Conservation (phyloP, 1,139 yeast genomes). For the Saccharomyces hybrid region DNA sequence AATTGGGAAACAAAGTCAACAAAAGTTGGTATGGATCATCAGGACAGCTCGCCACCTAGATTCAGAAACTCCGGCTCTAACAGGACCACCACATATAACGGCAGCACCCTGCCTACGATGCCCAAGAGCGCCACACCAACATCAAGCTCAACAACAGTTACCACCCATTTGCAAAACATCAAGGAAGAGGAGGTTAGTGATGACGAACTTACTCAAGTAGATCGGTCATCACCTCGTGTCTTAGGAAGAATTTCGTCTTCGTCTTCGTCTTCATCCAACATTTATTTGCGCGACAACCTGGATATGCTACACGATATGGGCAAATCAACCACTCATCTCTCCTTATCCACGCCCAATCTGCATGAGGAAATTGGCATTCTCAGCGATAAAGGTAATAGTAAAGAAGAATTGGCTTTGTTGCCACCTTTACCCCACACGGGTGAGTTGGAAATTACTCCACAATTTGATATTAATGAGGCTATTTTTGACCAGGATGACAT, state of each 20-base stretch:
- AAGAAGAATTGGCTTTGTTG: constrained; percentile 20
- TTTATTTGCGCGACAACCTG: not conserved
- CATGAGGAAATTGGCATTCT: not conserved
- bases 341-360: not conserved
- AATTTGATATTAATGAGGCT: constrained; percentile 4
- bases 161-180: constrained; percentile 18
- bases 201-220: constrained; percentile 8
- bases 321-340: not conserved
- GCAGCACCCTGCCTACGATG: not conserved
- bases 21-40: not conserved
- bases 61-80: not conserved
- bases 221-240: not conserved
- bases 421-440: constrained; percentile 27
- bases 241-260: not conserved
- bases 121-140: not conserved
- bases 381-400: constrained; percentile 6
- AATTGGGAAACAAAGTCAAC: not conserved
- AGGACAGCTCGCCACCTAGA: not conserved
- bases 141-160: not conserved
- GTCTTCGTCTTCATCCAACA: not conserved
- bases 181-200: constrained; percentile 21
- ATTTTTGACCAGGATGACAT: constrained; percentile 1
- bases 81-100: not conserved
- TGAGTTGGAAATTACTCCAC: constrained; percentile 6
- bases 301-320: not conserved